phyloP scores from a whole-genome alignment of 192 early-diverging fungal species.

The Lunasporangiospora selenospora region DNA sequence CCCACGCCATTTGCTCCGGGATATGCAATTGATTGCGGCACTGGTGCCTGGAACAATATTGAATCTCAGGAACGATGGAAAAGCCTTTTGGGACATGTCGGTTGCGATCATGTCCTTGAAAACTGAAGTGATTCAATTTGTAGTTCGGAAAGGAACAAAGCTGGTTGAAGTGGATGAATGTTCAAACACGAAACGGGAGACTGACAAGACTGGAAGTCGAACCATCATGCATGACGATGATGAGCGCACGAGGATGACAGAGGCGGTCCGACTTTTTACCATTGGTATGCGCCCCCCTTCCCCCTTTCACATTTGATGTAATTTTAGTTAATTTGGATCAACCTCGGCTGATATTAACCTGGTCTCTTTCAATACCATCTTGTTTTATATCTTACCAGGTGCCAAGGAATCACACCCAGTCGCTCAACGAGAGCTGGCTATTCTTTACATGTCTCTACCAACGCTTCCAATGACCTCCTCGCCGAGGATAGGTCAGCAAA shows the following conservation, averaged over 20 bases:
- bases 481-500: constrained; percentile 15
- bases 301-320: not conserved
- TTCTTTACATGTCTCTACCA: constrained; percentile 50
- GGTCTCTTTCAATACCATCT: not conserved
- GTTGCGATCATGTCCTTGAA: constrained; percentile 46
- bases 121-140: constrained; percentile 41
- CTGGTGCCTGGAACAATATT: constrained; percentile 45
- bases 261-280: constrained; percentile 49
- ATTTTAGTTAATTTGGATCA: not conserved
- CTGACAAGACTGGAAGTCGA: constrained; percentile 9
- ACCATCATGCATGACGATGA: constrained; percentile 35
- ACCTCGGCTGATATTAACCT: not conserved
- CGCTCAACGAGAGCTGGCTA: constrained; percentile 48
- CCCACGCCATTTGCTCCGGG: constrained; percentile 40
- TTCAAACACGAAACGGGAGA: constrained; percentile 2
- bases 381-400: constrained; percentile 8
- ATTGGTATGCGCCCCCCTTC: constrained; percentile 25
- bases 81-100: constrained; percentile 54
- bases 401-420: constrained; percentile 49
- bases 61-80: constrained; percentile 49
- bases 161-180: constrained; percentile 35
- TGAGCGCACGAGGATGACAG: constrained; percentile 29
- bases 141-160: constrained; percentile 38
- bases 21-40: constrained; percentile 49
- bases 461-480: constrained; percentile 40